These are phyloP conservation scores for Apiospora saccharicola DNA, from an alignment of 2,329 filamentous ascomycete species.

Conservation along the genomic window DNA sequence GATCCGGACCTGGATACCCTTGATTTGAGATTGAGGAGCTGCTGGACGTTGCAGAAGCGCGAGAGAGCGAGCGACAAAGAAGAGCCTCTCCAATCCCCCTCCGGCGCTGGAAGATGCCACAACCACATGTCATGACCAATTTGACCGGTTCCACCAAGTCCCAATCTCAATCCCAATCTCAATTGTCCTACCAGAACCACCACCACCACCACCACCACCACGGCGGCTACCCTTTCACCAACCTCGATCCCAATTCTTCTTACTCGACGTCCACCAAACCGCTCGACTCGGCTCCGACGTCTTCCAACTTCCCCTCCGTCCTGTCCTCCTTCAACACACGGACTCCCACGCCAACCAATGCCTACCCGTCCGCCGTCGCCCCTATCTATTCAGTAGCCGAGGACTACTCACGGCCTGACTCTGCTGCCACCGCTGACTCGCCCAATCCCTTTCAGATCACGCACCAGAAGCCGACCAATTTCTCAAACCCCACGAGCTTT, in stretches of 20 bases:
- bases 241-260: neutral
- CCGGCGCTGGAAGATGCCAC: constrained; percentile 28
- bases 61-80: neutral
- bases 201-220: constrained; percentile 10
- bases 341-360: neutral
- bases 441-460: neutral
- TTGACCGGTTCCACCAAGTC: constrained; percentile 26
- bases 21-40: neutral
- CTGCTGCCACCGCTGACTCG: neutral
- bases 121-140: constrained; percentile 29
- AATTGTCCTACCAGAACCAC: constrained; percentile 21
- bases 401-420: neutral
- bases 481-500: constrained; percentile 19
- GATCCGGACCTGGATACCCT: constrained; percentile 17
- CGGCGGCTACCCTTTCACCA: constrained; percentile 9
- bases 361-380: constrained; percentile 7
- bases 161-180: constrained; percentile 26
- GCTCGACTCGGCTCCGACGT: constrained; percentile 4
- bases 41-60: neutral
- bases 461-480: constrained; percentile 13
- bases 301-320: neutral
- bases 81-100: too few relatives aligned
- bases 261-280: constrained; percentile 3
- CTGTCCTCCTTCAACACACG: constrained; percentile 15
- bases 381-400: neutral